phyloP scores from a whole-genome alignment of 257 asterid genomes.

The Mentha longifolia region DNA sequence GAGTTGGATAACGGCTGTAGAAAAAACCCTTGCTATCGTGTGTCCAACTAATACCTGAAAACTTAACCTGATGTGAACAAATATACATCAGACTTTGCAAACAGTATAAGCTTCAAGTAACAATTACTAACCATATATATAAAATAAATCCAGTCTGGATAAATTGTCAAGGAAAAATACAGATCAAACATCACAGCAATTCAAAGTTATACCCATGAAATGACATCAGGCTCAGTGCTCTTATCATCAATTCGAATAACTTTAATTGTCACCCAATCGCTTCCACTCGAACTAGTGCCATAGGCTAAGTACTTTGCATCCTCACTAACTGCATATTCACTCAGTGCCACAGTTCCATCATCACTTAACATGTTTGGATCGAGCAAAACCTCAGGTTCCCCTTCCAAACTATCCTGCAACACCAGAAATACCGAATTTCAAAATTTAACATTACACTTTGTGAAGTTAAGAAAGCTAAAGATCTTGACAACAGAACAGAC shows the following conservation, averaged over 20 bases:
- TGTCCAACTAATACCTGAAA: constrained; percentile 79
- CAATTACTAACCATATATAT: constrained; percentile 5
- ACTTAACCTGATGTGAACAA: constrained; percentile 67
- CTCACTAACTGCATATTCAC: constrained; percentile 61
- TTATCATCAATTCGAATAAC: constrained; percentile 75
- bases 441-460: constrained; percentile 6
- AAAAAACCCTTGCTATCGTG: constrained; percentile 90
- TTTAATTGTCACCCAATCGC: constrained; percentile 92
- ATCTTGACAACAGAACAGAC: constrained; percentile 40
- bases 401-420: constrained; percentile 77
- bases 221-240: constrained; percentile 58
- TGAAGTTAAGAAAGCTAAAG: background rate
- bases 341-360: constrained; percentile 86
- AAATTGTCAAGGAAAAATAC: background rate
- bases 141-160: background rate
- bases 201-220: constrained; percentile 72
- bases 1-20: constrained; percentile 94
- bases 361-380: constrained; percentile 88
- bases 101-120: background rate
- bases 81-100: constrained; percentile 2
- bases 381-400: constrained; percentile 75
- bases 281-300: constrained; percentile 87
- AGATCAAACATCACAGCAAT: constrained; percentile 8
- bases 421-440: constrained; percentile 23
- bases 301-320: constrained; percentile 88